Evolutionary conservation across 176 grass and related monocot species (phyloP), one percentile per base, ranked within the genome.

Genomic region (Phyllostachys edulis): DNA sequence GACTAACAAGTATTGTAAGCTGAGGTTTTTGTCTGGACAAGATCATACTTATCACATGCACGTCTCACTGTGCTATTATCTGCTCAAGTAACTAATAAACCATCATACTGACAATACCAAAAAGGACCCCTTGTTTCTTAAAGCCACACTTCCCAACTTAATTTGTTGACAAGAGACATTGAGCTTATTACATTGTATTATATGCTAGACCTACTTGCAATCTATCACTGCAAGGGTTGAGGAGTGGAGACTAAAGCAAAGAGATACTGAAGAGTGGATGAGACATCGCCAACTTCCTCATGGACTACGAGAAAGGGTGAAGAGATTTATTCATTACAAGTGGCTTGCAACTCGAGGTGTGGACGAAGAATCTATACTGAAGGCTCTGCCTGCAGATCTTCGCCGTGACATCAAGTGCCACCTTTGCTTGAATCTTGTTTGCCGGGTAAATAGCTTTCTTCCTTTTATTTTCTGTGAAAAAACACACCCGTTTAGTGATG

Each of bases 191-290:
- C 63, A 47, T 67, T 76, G 50, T 80, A 1, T 86, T 76, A 47
- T 89, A 26, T 84, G 73, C 68, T 77, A 99, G 96, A 96, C 93
- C 40, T 99, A 99, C 74, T 83, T 99, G 84, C 96, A 99, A 94
- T 99, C 93, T 13, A 94, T 96, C 45, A 96, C 96, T 16, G 91
- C 87, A 45, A 96, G 93, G 54, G 89, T 99, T 79, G 96, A 99
- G 81, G 96, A 99, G 63, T 96, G 93, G 96, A 96, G 96, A 63
- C 40, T 99, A 82, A 99, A 92, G 78, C 89, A 93, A 74, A 92
- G 86, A 86, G 96, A 99, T 73, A 96, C 96, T 6, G 96, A 99
- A 78, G 86, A 99, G 74, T 99, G 96, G 96, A 99, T 99, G 96
- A 87, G 65, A 63, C 96, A 99, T 88, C 86, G 96, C 3, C 93